A percentile compares a stretch with the other conserved stretches of the same genome.
Conservation (phyloP, 129 eudicot species). For the Dittrichia graveolens region DNA sequence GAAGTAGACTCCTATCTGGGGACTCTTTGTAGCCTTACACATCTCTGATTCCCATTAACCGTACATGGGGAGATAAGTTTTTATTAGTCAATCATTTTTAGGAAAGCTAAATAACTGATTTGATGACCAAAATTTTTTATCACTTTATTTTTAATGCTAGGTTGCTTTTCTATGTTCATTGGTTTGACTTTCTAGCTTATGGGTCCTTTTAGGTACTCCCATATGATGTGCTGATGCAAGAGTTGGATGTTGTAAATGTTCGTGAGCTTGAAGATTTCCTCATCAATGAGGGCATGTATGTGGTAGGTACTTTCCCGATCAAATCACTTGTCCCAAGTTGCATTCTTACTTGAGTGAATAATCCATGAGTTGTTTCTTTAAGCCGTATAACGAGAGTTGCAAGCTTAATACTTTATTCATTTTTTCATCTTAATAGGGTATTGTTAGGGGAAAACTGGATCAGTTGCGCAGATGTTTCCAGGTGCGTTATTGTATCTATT, state of each 20-base stretch:
- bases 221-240: conserved; percentile 74
- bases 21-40: not conserved
- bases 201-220: conserved; percentile 63
- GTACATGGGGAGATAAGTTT: too few species aligned
- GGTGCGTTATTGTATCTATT: conserved; percentile 39
- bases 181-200: conserved; percentile 14
- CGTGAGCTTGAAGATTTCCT: conserved; percentile 95
- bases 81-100: not conserved
- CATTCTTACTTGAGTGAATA: conserved; percentile 2
- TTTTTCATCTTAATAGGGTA: conserved; percentile 49
- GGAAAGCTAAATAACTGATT: not conserved
- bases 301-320: conserved; percentile 58
- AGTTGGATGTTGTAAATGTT: conserved; percentile 86
- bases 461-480: conserved; percentile 84
- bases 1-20: too few species aligned
- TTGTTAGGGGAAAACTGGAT: conserved; percentile 89
- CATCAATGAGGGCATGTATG: conserved; percentile 95
- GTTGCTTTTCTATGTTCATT: not conserved
- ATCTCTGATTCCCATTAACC: not conserved
- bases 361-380: not conserved
- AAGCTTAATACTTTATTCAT: not conserved
- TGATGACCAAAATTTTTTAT: not conserved
- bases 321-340: not conserved
- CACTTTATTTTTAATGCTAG: not conserved
- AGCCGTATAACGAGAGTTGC: not conserved